These are phyloP conservation scores for Botrytis sinoallii DNA, from an alignment of 2,329 filamentous ascomycete species.

Conservation along the genomic window DNA sequence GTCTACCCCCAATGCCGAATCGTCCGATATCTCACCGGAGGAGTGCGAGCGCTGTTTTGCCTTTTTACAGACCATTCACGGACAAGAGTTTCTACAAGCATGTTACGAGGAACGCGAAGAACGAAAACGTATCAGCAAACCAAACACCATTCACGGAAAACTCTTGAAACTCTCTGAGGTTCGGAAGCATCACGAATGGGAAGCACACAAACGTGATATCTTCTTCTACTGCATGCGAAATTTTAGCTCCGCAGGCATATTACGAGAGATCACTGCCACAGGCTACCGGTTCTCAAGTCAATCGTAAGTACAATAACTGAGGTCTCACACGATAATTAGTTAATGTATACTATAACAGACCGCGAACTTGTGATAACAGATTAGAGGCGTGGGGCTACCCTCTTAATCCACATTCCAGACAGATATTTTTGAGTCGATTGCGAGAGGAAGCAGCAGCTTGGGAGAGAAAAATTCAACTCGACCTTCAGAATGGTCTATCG, in stretches of 20 bases:
- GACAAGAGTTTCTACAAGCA: conserved; percentile 6
- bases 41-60: conserved; percentile 14
- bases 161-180: not conserved
- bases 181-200: conserved; percentile 8
- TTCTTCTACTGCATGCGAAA: conserved; percentile 13
- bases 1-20: not conserved
- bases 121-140: conserved; percentile 9
- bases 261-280: conserved; percentile 1
- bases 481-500: not conserved
- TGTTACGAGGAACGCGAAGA: conserved; percentile 9
- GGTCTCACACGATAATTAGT: not conserved
- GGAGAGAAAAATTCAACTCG: not conserved
- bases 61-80: not conserved
- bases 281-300: conserved; percentile 7
- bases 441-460: not conserved
- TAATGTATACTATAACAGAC: not conserved
- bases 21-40: not conserved
- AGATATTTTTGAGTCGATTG: conserved; percentile 1
- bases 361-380: conserved; percentile 14
- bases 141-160: not conserved
- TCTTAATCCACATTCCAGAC: conserved; percentile 11
- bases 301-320: conserved; percentile 6
- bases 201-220: conserved; percentile 2
- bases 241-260: conserved; percentile 3
- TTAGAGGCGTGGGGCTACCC: conserved; percentile 12